These are phyloP conservation scores for Phalaenopsis aphrodite DNA, from an alignment of 106 monocot genomes.

Conservation along the genomic window DNA sequence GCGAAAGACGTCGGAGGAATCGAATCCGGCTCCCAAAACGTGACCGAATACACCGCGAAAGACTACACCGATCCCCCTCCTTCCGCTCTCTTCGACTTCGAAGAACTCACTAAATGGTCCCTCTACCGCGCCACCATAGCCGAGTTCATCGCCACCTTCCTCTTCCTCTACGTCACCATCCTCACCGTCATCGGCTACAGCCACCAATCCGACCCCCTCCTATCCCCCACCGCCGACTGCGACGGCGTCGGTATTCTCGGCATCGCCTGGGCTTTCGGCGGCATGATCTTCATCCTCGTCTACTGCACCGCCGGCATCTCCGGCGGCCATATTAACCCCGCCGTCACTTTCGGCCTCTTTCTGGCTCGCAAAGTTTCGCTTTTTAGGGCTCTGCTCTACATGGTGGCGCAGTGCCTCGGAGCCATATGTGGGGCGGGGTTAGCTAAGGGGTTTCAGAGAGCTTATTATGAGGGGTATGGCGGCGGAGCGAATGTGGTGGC, in stretches of 20 bases:
- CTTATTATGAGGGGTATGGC: slow-evolving; percentile 33
- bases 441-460: slow-evolving; percentile 57
- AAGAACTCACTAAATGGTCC: slow-evolving; percentile 45
- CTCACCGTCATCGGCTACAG: slow-evolving; percentile 43
- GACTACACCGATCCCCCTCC: slow-evolving; percentile 56
- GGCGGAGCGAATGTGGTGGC: slow-evolving; percentile 56
- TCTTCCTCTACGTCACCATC: slow-evolving; percentile 40
- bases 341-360: slow-evolving; percentile 71
- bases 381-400: slow-evolving; percentile 45
- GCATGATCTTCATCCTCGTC: slow-evolving; percentile 93
- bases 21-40: neutral
- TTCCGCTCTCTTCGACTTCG: slow-evolving; percentile 31
- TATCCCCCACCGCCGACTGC: slow-evolving; percentile 28
- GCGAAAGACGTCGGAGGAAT: slow-evolving; percentile 26
- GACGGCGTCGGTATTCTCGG: slow-evolving; percentile 78
- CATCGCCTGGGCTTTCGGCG: slow-evolving; percentile 92
- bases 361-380: slow-evolving; percentile 69
- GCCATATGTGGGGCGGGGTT: slow-evolving; percentile 62
- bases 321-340: slow-evolving; percentile 83
- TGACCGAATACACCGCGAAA: slow-evolving; percentile 21
- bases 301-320: slow-evolving; percentile 99
- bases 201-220: slow-evolving; percentile 23
- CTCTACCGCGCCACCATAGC: slow-evolving; percentile 45
- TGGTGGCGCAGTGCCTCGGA: slow-evolving; percentile 66
- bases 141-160: slow-evolving; percentile 42